phyloP scores from a whole-genome alignment of 73 alveolate species.

The Tetrahymena elliotti region DNA sequence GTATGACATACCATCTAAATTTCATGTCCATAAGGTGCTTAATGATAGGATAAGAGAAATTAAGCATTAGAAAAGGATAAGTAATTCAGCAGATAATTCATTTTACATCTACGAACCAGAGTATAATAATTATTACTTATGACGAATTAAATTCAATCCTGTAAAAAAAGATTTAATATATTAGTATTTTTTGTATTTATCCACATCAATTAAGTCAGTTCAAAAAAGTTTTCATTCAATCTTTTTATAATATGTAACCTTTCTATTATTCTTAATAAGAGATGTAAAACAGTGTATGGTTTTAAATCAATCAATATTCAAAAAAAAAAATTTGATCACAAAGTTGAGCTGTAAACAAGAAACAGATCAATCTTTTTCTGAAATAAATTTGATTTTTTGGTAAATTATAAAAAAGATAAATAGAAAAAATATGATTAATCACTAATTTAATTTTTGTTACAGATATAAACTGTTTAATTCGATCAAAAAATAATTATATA shows the following conservation, averaged over 20 bases:
- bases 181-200: background rate
- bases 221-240: background rate
- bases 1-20: background rate
- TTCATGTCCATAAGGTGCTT: background rate
- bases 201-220: background rate
- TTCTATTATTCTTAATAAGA: background rate
- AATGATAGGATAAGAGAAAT: background rate
- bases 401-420: no score
- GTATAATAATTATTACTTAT: background rate
- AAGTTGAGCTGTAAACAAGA: background rate
- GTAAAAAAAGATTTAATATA: no score
- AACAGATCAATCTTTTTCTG: no score
- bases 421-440: background rate
- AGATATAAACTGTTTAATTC: no score
- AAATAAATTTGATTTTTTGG: background rate
- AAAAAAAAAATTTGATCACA: background rate
- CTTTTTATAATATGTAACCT: background rate
- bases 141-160: background rate
- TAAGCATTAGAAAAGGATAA: background rate
- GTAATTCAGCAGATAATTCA: background rate
- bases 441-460: background rate
- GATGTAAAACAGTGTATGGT: background rate
- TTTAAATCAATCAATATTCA: no score
- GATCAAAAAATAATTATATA: no score
- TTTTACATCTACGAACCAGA: background rate